phyloP scores from a whole-genome alignment of 108 stramenopile genomes.

The Cyclotella sp. region DNA sequence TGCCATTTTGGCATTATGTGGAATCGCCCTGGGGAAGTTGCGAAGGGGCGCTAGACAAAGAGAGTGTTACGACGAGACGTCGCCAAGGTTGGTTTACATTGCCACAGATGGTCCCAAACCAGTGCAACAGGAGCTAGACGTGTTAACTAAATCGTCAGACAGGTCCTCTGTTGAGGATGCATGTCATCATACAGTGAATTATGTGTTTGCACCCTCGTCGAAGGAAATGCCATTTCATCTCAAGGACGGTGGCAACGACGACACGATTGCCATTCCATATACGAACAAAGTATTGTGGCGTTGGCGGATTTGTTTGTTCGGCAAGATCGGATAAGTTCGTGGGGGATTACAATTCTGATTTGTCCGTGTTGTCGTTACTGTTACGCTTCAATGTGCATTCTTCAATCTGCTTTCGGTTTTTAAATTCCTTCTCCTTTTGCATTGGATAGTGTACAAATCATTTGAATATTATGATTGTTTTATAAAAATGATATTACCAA shows the following conservation, averaged over 20 bases:
- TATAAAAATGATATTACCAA: no score
- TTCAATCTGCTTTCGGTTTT: no score
- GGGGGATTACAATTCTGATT: conserved; percentile 48
- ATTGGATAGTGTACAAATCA: no score
- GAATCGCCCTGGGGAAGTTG: no score
- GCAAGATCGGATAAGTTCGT: conserved; percentile 30
- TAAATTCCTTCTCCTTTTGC: no score
- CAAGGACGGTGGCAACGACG: conserved; percentile 8
- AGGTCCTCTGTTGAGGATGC: conserved; percentile 32
- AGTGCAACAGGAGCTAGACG: conserved; percentile 27
- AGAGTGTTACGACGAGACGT: no score
- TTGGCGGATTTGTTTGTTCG: conserved; percentile 44
- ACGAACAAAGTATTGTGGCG: conserved; percentile 37
- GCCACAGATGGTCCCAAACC: conserved; percentile 39
- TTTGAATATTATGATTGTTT: no score
- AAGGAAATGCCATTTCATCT: conserved; percentile 4
- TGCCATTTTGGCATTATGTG: no score
- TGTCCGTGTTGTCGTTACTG: neutral
- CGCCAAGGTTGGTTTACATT: conserved; percentile 25
- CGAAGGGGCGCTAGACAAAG: no score
- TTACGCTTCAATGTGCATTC: no score
- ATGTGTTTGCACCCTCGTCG: conserved; percentile 27
- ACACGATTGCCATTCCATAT: conserved; percentile 28
- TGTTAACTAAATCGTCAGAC: conserved; percentile 66
- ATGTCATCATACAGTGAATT: conserved; percentile 64